A percentile compares a stretch with the other conserved stretches of the same genome.
phyloP scores from a whole-genome alignment of 2,329 filamentous ascomycete genomes.

The Colletotrichum tropicale region DNA sequence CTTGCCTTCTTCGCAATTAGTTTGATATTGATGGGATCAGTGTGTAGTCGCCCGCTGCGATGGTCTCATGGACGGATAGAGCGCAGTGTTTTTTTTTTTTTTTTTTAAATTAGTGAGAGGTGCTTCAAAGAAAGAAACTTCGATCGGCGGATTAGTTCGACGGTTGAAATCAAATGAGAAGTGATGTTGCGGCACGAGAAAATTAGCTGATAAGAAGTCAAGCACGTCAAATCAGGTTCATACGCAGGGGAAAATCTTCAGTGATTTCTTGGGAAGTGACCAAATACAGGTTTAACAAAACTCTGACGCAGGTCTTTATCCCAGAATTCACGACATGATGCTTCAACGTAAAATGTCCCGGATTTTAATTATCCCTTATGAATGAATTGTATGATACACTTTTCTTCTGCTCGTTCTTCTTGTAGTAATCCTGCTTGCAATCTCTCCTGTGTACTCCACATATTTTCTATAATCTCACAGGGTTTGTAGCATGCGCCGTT shows the following conservation, averaged over 20 bases:
- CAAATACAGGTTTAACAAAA: not conserved
- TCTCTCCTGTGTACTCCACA: rapidly evolving
- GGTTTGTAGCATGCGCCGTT: not conserved
- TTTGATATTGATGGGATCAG: too few species aligned
- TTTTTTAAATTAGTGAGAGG: rapidly evolving
- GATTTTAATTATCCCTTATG: not conserved
- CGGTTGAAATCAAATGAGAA: not conserved
- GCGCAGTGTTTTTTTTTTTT: too few species aligned
- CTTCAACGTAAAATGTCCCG: not conserved
- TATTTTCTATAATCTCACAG: not conserved
- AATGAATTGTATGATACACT: not conserved
- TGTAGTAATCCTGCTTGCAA: not conserved
- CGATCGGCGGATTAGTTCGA: not conserved
- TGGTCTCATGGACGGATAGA: too few species aligned
- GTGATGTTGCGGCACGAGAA: not conserved
- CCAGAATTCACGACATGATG: not conserved
- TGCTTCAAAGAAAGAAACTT: not conserved
- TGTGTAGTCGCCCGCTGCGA: too few species aligned
- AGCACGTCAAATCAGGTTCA: not conserved
- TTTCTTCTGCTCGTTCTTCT: not conserved
- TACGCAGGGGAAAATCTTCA: too few species aligned
- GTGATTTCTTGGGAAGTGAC: too few species aligned
- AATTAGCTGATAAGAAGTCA: not conserved
- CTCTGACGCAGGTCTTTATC: not conserved
- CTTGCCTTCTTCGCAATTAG: too few species aligned